A percentile compares a stretch with the other conserved stretches of the same genome.
These are phyloP conservation scores for Dendrobium huoshanense DNA, from an alignment of 106 monocot genomes.

Conservation along the genomic window DNA sequence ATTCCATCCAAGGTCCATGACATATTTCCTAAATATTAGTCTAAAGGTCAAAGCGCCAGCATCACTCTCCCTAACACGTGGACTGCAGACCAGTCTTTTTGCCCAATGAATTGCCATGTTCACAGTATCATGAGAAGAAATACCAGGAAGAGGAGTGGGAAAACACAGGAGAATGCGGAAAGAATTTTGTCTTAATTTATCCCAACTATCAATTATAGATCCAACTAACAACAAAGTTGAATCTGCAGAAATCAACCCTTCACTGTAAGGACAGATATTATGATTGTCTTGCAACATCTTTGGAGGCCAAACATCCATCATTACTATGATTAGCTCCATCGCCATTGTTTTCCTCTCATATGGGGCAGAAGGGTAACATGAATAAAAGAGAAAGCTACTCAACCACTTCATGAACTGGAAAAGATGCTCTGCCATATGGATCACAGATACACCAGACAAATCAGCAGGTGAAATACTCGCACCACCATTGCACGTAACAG, in stretches of 20 bases:
- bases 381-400: constrained; percentile 73
- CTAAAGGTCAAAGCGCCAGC: constrained; percentile 89
- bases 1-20: constrained; percentile 67
- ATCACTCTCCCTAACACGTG: constrained; percentile 98
- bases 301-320: constrained; percentile 84
- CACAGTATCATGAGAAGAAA: constrained; percentile 42
- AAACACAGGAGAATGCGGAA: constrained; percentile 82
- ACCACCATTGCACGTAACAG: constrained; percentile 5
- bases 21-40: constrained; percentile 88
- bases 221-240: constrained; percentile 74
- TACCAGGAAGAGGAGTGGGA: constrained; percentile 91
- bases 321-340: constrained; percentile 88
- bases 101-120: constrained; percentile 74
- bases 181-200: constrained; percentile 81
- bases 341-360: constrained; percentile 99
- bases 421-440: constrained; percentile 52
- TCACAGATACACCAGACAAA: constrained; percentile 1
- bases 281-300: constrained; percentile 18
- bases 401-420: constrained; percentile 89
- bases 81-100: constrained; percentile 77
- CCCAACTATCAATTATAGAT: constrained; percentile 98
- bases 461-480: constrained; percentile 4
- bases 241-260: constrained; percentile 60
- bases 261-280: constrained; percentile 52
- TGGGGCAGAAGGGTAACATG: constrained; percentile 96